Percentiles rank a stretch among this genome's conserved stretches.
Evolutionary conservation across 2,329 filamentous ascomycete species (phyloP).

Genomic region (Beauveria pseudobassiana): DNA sequence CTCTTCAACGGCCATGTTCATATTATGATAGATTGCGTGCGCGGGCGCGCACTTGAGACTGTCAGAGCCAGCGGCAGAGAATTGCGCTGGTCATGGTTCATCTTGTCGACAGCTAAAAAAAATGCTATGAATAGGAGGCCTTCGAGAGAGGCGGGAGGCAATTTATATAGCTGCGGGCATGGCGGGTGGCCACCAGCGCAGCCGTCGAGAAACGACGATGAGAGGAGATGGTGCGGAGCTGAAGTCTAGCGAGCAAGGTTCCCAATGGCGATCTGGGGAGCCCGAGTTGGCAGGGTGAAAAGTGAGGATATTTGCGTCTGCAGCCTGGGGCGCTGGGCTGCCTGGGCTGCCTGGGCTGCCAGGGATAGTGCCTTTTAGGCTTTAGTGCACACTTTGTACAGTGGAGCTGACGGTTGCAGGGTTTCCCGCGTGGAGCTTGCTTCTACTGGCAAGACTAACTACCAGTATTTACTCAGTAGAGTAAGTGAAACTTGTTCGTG

Average conservation of each 20-base stretch:
- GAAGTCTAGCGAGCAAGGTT: neutral
- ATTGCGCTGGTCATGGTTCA: neutral
- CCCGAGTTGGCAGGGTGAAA: neutral
- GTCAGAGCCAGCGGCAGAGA: neutral
- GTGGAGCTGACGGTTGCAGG: neutral
- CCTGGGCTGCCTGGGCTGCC: too few species aligned
- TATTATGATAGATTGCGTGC: neutral
- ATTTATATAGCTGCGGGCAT: neutral
- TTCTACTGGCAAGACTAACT: too few species aligned
- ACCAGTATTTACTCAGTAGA: too few species aligned
- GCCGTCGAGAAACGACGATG: neutral
- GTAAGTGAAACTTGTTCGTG: too few species aligned
- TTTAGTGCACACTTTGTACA: neutral
- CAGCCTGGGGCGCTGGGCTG: neutral
- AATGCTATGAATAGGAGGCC: neutral
- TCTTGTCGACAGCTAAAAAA: neutral
- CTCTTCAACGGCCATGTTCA: neutral
- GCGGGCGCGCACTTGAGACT: neutral
- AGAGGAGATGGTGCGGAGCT: neutral
- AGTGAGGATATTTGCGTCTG: neutral
- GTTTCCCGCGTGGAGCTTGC: too few species aligned
- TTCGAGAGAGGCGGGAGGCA: neutral
- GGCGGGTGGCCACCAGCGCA: neutral
- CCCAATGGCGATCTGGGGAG: neutral
- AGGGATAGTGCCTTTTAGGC: too few species aligned